phyloP scores from a whole-genome alignment of 371 early-diverging fungal species.

The Lichtheimia ramosa region DNA sequence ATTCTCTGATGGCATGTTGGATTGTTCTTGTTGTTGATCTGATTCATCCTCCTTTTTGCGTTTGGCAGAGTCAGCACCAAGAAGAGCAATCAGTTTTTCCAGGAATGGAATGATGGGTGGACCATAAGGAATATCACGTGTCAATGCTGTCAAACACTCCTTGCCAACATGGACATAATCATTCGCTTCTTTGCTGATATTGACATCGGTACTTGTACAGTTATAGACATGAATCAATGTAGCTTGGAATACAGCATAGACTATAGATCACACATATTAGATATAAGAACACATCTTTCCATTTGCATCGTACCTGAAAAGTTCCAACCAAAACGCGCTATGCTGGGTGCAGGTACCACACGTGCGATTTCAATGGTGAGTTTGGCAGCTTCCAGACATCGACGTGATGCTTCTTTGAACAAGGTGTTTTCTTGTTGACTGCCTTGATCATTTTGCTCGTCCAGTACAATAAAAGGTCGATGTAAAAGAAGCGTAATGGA shows the following conservation, averaged over 20 bases:
- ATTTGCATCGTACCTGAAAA: constrained; percentile 35
- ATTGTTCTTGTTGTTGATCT: too few species aligned
- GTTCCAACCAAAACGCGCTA: constrained; percentile 45
- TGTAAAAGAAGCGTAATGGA: constrained; percentile 48
- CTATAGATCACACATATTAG: constrained; percentile 17
- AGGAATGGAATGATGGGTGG: constrained; percentile 36
- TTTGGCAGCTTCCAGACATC: constrained; percentile 56
- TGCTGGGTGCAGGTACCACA: constrained; percentile 20
- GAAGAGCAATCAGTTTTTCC: constrained; percentile 23
- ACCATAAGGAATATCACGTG: constrained; percentile 29
- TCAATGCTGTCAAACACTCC: constrained; percentile 33
- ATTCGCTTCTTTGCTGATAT: constrained; percentile 23
- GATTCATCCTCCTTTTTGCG: background rate
- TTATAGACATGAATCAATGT: constrained; percentile 44
- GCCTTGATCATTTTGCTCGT: constrained; percentile 16
- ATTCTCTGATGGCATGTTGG: too few species aligned
- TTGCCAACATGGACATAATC: constrained; percentile 34
- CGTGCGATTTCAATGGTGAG: constrained; percentile 50
- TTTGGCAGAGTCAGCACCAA: constrained; percentile 12
- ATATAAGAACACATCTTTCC: too few species aligned
- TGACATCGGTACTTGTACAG: constrained; percentile 28
- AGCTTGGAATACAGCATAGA: constrained; percentile 43
- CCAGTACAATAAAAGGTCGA: constrained; percentile 45
- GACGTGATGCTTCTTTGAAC: constrained; percentile 28
- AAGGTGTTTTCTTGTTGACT: constrained; percentile 28